Evolutionary conservation across 805 yeast genomes (phyloP).

Genomic region (Saccharomycopsis selenospora): DNA sequence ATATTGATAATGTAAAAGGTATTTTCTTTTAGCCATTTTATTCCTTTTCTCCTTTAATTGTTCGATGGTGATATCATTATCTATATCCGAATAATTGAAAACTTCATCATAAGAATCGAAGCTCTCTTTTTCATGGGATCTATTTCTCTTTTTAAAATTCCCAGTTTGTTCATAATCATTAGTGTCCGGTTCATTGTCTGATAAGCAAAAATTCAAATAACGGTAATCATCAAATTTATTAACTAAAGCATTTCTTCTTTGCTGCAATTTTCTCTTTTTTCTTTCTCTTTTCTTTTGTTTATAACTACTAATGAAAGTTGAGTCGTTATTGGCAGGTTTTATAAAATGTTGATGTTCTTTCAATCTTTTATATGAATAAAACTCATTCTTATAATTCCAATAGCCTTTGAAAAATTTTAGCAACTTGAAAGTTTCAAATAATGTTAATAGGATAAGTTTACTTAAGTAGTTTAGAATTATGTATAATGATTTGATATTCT

Average conservation of each 20-base stretch:
- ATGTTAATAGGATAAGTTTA: slow-evolving; percentile 12
- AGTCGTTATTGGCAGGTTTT: neutral
- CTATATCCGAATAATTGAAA: slow-evolving; percentile 18
- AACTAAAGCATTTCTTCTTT: neutral
- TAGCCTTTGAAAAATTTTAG: slow-evolving; percentile 17
- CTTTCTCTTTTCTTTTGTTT: neutral
- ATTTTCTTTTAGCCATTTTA: slow-evolving; percentile 2
- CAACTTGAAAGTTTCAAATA: slow-evolving; percentile 17
- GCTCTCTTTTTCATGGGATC: no score
- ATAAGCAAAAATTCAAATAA: slow-evolving; percentile 14
- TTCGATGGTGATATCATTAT: slow-evolving; percentile 9
- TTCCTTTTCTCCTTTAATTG: slow-evolving; percentile 8
- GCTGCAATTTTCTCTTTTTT: neutral
- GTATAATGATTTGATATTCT: slow-evolving; percentile 4
- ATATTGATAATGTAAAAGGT: slow-evolving; percentile 1
- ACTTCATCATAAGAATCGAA: slow-evolving; percentile 8
- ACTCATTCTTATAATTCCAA: slow-evolving; percentile 19
- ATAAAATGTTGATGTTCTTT: slow-evolving; percentile 10
- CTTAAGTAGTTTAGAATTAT: slow-evolving; percentile 8
- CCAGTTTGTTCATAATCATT: no score
- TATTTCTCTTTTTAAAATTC: no score
- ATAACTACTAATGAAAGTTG: neutral
- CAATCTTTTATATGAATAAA: slow-evolving; percentile 8
- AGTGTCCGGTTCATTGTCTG: slow-evolving; percentile 16
- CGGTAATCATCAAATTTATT: slow-evolving; percentile 17